These are phyloP conservation scores for Pseudozyma sp. DNA, from an alignment of 1,284 basidiomycete species.

Conservation along the genomic window DNA sequence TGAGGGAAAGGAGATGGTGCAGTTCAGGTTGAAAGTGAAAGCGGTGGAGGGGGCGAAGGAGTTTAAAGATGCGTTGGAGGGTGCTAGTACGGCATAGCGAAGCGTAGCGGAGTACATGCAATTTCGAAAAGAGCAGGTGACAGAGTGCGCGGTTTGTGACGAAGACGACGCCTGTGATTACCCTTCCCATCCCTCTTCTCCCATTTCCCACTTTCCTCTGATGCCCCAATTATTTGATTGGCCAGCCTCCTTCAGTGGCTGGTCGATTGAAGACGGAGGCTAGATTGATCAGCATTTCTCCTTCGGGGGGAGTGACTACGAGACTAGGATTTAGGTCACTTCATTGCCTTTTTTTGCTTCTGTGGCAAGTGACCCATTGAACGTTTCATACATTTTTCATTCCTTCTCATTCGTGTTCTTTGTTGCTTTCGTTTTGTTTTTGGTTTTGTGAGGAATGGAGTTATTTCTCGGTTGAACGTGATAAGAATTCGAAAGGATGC, in stretches of 20 bases:
- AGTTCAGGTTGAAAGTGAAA: conserved; percentile 63
- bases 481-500: background rate
- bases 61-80: conserved; percentile 52
- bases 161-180: background rate
- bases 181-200: background rate
- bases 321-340: conserved; percentile 51
- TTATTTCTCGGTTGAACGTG: background rate
- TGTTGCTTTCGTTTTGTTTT: background rate
- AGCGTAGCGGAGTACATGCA: background rate
- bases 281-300: conserved; percentile 24
- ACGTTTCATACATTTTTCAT: conserved; percentile 35
- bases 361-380: conserved; percentile 40
- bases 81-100: conserved; percentile 8
- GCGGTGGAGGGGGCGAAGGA: conserved; percentile 47
- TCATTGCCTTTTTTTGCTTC: conserved; percentile 12
- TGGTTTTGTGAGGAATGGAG: background rate
- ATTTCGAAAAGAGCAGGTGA: background rate
- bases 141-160: conserved; percentile 8
- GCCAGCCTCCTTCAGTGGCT: conserved; percentile 53
- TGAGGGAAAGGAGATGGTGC: conserved; percentile 50
- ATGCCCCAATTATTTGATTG: conserved; percentile 65
- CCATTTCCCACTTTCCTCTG: background rate
- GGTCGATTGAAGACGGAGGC: conserved; percentile 64
- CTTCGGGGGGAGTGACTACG: conserved; percentile 5
- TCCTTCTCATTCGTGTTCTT: background rate